These are phyloP conservation scores for Tarenaya hassleriana DNA, from an alignment of 345 rosid genomes.

Conservation along the genomic window DNA sequence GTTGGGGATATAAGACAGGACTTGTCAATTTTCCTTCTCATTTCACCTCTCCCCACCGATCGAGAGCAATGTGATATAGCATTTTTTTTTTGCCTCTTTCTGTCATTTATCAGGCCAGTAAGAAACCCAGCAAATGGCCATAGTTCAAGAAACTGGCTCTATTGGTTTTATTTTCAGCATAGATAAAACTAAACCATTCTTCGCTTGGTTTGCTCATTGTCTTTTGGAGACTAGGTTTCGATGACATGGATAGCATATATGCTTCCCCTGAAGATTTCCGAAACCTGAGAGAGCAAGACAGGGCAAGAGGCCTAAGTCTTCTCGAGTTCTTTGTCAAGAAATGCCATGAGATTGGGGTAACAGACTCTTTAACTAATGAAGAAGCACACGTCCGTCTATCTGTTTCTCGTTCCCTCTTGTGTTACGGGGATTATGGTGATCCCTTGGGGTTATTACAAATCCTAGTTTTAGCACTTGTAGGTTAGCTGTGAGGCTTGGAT, in stretches of 20 bases:
- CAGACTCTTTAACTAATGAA: conserved; percentile 1
- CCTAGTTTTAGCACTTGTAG: conserved; percentile 33
- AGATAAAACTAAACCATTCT: no score
- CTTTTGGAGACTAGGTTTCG: conserved; percentile 47
- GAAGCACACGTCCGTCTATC: not conserved
- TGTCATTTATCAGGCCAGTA: no score
- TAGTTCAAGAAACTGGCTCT: no score
- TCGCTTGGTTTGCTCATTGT: conserved; percentile 3
- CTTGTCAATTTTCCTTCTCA: not conserved
- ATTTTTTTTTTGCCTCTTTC: not conserved
- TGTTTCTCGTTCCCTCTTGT: not conserved
- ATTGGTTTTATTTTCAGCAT: no score
- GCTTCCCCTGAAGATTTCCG: conserved; percentile 88
- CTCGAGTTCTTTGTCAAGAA: conserved; percentile 75
- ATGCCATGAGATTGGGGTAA: conserved; percentile 84
- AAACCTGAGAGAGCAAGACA: conserved; percentile 45
- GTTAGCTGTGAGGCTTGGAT: conserved; percentile 87
- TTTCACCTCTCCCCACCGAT: not conserved
- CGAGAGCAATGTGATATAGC: not conserved
- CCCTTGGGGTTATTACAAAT: not conserved
- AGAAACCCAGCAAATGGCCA: no score
- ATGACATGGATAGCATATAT: conserved; percentile 76
- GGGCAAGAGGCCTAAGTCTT: conserved; percentile 68
- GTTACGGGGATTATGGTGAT: not conserved
- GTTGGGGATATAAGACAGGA: not conserved